Percentiles rank a stretch among this genome's conserved stretches.
phyloP scores from a whole-genome alignment of 2,329 filamentous ascomycete species.

The Colletotrichum salicis region DNA sequence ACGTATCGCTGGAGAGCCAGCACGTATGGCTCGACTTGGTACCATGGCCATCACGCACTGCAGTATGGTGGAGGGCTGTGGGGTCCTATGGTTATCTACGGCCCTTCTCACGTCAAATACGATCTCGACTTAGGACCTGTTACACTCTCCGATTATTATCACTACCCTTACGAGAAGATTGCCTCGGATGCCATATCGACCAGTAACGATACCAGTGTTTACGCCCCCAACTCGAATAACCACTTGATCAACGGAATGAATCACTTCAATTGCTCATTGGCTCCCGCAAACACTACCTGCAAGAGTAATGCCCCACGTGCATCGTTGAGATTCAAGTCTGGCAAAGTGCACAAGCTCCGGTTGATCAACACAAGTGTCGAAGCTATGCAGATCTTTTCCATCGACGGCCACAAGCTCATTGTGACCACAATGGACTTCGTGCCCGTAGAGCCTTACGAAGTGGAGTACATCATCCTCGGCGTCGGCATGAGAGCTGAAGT shows the following conservation, averaged over 20 bases:
- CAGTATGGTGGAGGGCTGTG: conserved; percentile 64
- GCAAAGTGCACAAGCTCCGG: conserved; percentile 28
- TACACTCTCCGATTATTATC: conserved; percentile 70
- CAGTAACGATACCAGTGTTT: conserved; percentile 53
- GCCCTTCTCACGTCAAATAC: conserved; percentile 62
- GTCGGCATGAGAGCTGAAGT: conserved; percentile 28
- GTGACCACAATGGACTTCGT: conserved; percentile 27
- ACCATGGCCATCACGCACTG: conserved; percentile 67
- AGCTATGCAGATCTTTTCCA: conserved; percentile 31
- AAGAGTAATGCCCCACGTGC: conserved; percentile 6
- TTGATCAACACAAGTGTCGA: conserved; percentile 33
- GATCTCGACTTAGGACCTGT: conserved; percentile 68
- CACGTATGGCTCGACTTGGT: conserved; percentile 66
- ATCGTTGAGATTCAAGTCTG: conserved; percentile 20
- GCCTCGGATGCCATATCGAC: conserved; percentile 57
- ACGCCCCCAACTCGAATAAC: conserved; percentile 45
- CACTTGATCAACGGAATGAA: conserved; percentile 60
- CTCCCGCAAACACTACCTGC: conserved; percentile 51
- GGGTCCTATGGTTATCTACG: conserved; percentile 68
- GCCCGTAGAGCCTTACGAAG: conserved; percentile 30
- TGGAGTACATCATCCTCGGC: conserved; percentile 16
- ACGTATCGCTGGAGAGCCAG: conserved; percentile 68
- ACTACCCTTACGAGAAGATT: conserved; percentile 56
- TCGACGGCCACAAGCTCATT: conserved; percentile 25
- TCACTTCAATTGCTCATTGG: conserved; percentile 54